These are phyloP conservation scores for Marasmius tenuissimus DNA, from an alignment of 1,284 basidiomycete species.

Conservation along the genomic window DNA sequence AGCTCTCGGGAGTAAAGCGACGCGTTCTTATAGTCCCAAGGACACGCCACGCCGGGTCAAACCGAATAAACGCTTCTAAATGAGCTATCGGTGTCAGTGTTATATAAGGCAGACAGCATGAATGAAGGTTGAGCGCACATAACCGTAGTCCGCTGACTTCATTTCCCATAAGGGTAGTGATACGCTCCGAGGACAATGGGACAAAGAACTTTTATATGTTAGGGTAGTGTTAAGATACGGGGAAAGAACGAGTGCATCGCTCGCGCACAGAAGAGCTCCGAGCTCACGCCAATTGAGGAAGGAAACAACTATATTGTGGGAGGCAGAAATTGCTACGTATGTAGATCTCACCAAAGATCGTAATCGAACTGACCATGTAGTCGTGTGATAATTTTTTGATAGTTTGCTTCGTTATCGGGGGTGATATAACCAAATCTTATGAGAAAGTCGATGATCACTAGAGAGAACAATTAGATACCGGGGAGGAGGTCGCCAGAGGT, in stretches of 20 bases:
- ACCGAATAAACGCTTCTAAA: not conserved
- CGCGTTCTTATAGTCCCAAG: not conserved
- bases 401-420: constrained; percentile 76
- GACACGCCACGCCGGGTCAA: not conserved
- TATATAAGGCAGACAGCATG: not conserved
- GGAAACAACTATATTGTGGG: not conserved
- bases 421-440: constrained; percentile 77
- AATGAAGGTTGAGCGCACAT: not conserved
- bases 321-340: not conserved
- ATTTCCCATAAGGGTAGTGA: not conserved
- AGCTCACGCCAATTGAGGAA: not conserved
- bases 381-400: constrained; percentile 69
- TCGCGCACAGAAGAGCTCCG: not conserved
- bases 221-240: not conserved
- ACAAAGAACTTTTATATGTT: too few relatives aligned
- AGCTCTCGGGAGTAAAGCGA: not conserved
- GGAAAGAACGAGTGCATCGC: not conserved
- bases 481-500: not conserved
- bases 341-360: constrained; percentile 49
- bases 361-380: constrained; percentile 70
- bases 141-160: not conserved
- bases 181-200: too few relatives aligned
- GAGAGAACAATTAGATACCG: not conserved
- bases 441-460: constrained; percentile 84
- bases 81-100: not conserved